Base-by-base conservation (phyloP, 768 basidiomycete species). In the Rhodotorula babjevae region DNA sequence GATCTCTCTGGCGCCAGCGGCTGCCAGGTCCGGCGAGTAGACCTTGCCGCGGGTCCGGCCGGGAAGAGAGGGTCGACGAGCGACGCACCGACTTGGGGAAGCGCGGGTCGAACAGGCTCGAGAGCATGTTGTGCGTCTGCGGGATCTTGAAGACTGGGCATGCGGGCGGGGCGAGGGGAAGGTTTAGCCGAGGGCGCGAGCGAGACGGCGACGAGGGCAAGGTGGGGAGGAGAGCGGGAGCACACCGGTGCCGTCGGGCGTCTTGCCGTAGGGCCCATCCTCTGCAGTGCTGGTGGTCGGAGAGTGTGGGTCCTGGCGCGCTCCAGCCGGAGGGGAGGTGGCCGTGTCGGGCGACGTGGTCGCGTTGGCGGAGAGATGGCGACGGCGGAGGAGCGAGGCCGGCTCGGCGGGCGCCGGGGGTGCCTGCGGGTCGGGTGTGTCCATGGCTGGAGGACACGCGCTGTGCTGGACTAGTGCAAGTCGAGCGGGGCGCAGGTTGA, bases 181-280 rank as follows among this genome's bases (percentile, higher is more conserved):
- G n/a, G n/a, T n/a, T 40, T 36, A 29, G 65, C 16, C 27, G 33
- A 50, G 19, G 21, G n/a, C 16, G 56, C 25, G 36, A n/a, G 31
- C 46, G n/a, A n/a, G n/a, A n/a, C n/a, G n/a, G n/a, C n/a, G n/a
- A n/a, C n/a, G 56, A 29, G 53, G 42, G 42, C n/a, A 47, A 63
- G 23, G 59, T 21, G 29, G 27, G 44, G 49, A 21, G 29, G 14
- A 23, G 12, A 52, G 19, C 14, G 47, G 16, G 44, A 27, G 14
- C 71, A 47, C 42, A 75, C 73, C 66, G 2, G 67, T 72, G 7
- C 72, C 69, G 44, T 73, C 71, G 6, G 72, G 72, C 23, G 91
- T 93, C 81, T 92, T 91, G 18, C 93, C 93, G 89, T 90, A 92
- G 3, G 92, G 90, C 36, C 91, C 84, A 70, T 91, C 90, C 44